These are phyloP conservation scores for Aspergillus sp. DNA, from an alignment of 2,329 filamentous ascomycete species.

Conservation along the genomic window DNA sequence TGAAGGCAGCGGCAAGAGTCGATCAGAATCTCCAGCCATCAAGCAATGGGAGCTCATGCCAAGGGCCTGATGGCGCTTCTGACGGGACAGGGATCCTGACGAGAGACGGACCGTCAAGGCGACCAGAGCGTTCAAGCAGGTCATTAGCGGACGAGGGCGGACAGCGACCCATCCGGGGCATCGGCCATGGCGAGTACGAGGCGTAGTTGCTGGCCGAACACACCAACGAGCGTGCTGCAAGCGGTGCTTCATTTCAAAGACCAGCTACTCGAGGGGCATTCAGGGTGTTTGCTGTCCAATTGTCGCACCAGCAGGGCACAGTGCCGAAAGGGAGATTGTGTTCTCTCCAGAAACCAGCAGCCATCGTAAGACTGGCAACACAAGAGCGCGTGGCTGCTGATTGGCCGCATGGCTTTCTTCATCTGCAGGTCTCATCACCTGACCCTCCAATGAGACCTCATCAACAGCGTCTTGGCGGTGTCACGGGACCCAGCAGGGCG, in stretches of 20 bases:
- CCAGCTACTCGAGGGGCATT: not conserved
- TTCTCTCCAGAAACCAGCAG: conserved; percentile 8
- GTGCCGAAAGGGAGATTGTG: not conserved
- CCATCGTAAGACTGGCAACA: conserved; percentile 8
- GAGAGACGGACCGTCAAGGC: conserved; percentile 7
- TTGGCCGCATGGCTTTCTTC: conserved; percentile 30
- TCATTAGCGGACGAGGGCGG: conserved; percentile 37
- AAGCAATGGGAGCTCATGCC: conserved; percentile 37
- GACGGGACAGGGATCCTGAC: conserved; percentile 21
- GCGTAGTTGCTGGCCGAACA: conserved; percentile 30
- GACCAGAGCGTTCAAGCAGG: conserved; percentile 25
- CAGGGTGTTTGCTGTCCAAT: conserved; percentile 14
- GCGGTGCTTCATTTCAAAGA: conserved; percentile 11
- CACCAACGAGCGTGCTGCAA: conserved; percentile 38
- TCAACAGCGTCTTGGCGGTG: conserved; percentile 10
- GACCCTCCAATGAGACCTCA: conserved; percentile 22
- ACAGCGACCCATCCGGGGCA: conserved; percentile 28
- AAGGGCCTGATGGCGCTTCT: conserved; percentile 34
- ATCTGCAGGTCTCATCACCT: conserved; percentile 32
- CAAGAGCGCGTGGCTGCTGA: conserved; percentile 8
- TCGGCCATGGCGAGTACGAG: conserved; percentile 3
- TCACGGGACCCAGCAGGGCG: conserved; percentile 27
- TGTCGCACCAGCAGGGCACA: conserved; percentile 15
- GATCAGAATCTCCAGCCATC: conserved; percentile 38
- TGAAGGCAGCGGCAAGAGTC: conserved; percentile 31